phyloP scores from a whole-genome alignment of 768 basidiomycete species.

The Zangia roseola region DNA sequence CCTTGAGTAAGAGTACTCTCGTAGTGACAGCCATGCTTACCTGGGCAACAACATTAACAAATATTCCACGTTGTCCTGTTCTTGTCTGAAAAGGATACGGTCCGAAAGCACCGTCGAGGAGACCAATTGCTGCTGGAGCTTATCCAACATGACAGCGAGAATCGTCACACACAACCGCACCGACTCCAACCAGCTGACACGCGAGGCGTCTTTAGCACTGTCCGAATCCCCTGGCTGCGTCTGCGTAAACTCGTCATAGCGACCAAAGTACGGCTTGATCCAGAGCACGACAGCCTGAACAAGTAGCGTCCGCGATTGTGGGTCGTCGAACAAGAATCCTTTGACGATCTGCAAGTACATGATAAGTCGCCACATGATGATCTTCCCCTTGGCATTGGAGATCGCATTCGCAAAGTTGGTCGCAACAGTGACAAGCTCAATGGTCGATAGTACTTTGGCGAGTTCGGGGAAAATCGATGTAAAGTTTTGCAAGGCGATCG shows the following conservation, averaged over 20 bases:
- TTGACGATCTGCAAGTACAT: conserved; percentile 92
- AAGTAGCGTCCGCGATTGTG: conserved; percentile 72
- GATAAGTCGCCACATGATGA: conserved; percentile 90
- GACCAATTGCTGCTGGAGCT: conserved; percentile 77
- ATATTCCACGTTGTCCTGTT: conserved; percentile 91
- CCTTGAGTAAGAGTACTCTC: conserved; percentile 1
- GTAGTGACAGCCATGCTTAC: conserved; percentile 39
- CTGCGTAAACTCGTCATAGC: conserved; percentile 79
- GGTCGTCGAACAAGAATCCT: conserved; percentile 81
- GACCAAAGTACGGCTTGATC: conserved; percentile 94
- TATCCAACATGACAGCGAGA: conserved; percentile 86
- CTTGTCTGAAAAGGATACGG: conserved; percentile 62
- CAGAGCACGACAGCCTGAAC: conserved; percentile 88
- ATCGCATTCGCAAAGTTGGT: conserved; percentile 88
- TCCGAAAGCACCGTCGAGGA: conserved; percentile 62
- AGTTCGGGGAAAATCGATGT: conserved; percentile 89
- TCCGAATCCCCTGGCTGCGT: conserved; percentile 67
- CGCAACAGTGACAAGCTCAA: conserved; percentile 84
- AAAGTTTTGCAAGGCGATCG: conserved; percentile 90
- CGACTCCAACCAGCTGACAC: conserved; percentile 86
- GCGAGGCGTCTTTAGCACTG: conserved; percentile 62
- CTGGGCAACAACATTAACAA: conserved; percentile 80
- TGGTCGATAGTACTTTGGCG: conserved; percentile 71
- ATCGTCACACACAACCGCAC: conserved; percentile 89
- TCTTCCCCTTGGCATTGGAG: conserved; percentile 75